A percentile compares a stretch with the other conserved stretches of the same genome.
Conservation (phyloP, 1,284 basidiomycete species). For the Ganoderma lucidum region DNA sequence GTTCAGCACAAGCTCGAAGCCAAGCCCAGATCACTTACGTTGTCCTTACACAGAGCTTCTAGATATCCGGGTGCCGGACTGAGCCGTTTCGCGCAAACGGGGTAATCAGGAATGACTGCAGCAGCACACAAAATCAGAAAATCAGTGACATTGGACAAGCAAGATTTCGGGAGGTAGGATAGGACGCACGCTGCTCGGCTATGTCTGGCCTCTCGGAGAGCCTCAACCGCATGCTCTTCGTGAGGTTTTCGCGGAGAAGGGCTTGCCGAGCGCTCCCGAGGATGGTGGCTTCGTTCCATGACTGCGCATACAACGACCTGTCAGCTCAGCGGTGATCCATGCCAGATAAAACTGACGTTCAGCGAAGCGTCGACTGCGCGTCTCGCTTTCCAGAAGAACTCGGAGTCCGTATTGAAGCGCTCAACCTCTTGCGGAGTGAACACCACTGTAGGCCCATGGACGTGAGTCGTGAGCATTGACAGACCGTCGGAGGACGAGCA, state of each 20-base stretch:
- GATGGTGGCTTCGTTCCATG: background rate
- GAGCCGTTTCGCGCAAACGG: constrained; percentile 60
- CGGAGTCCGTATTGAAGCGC: constrained; percentile 54
- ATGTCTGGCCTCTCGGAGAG: constrained; percentile 66
- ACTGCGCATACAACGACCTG: constrained; percentile 51
- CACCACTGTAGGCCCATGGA: background rate
- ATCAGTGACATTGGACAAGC: background rate
- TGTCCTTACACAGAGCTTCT: constrained; percentile 65
- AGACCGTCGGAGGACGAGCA: too few relatives aligned
- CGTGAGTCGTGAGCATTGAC: too few relatives aligned
- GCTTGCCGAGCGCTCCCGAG: background rate
- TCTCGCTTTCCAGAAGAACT: constrained; percentile 58
- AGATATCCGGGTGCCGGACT: constrained; percentile 74
- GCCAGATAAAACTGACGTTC: constrained; percentile 49
- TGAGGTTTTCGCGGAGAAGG: constrained; percentile 51
- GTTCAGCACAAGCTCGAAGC: too few relatives aligned
- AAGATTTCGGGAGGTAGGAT: background rate
- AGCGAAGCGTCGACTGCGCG: constrained; percentile 57
- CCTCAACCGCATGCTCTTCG: constrained; percentile 55
- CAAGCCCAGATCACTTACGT: constrained; percentile 44
- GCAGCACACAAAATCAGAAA: background rate
- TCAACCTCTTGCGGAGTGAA: constrained; percentile 51
- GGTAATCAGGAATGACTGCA: constrained; percentile 64
- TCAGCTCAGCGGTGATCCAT: background rate
- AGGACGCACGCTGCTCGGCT: constrained; percentile 56